Conservation (phyloP, 768 basidiomycete species). For the Lepiota venenata region DNA sequence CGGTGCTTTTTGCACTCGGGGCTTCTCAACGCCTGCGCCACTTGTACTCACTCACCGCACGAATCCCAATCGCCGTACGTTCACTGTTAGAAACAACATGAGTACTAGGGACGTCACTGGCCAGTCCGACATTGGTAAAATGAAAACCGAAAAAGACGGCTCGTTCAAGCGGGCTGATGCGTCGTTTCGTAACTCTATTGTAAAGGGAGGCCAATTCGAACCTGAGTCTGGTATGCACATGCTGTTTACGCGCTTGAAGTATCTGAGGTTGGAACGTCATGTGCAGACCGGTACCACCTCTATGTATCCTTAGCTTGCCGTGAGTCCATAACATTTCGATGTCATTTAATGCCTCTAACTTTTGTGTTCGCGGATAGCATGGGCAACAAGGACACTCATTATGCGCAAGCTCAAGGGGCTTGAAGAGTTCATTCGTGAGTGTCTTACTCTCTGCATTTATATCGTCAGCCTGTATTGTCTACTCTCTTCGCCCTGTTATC, state of each 20-base stretch:
- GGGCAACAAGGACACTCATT: slow-evolving; percentile 92
- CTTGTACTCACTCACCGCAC: background rate
- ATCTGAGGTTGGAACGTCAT: slow-evolving; percentile 4
- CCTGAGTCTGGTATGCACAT: slow-evolving; percentile 75
- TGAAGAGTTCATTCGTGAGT: slow-evolving; percentile 76
- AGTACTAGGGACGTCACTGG: slow-evolving; percentile 26
- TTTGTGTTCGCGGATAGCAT: slow-evolving; percentile 45
- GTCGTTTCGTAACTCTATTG: slow-evolving; percentile 51
- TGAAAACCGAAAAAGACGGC: slow-evolving; percentile 55
- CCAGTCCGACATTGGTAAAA: slow-evolving; percentile 52
- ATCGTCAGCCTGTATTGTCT: background rate
- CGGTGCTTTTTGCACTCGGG: background rate
- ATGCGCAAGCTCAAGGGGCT: slow-evolving; percentile 90
- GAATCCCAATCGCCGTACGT: background rate
- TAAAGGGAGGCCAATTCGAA: slow-evolving; percentile 37
- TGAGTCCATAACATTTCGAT: slow-evolving; percentile 30
- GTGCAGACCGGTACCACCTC: slow-evolving; percentile 82
- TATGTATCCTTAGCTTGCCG: slow-evolving; percentile 88
- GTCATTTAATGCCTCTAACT: slow-evolving; percentile 3
- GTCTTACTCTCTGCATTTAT: background rate
- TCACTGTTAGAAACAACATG: slow-evolving; percentile 19
- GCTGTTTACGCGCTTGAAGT: background rate
- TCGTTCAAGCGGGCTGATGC: slow-evolving; percentile 52
- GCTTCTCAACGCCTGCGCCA: background rate
- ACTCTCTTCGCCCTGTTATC: too few relatives aligned